Evolutionary conservation across 805 yeast species (phyloP), one percentile per base, ranked within the genome.

Genomic region (Naumovozyma dairenensis): DNA sequence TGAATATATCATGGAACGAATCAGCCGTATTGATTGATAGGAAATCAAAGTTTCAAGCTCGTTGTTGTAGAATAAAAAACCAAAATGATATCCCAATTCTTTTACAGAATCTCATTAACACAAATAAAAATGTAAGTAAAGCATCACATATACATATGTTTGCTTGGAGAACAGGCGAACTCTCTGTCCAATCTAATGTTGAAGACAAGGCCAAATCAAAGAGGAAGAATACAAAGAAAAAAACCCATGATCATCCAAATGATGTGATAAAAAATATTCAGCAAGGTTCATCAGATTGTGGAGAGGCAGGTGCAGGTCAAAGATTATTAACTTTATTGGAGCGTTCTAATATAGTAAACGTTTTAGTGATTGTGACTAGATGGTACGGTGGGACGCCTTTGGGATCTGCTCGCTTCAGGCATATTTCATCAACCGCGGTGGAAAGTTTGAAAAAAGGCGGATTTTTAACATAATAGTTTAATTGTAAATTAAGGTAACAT

Each of bases 371-470:
- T 18, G 92, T 80, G 0, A 71, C 82, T 0, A 52, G 94, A 39
- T 82, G 93, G 94, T 80, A 79, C 49, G 89, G 89, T 1, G 93
- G 94, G 0, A 65, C 67, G 0, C 82, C 81, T 4, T 50, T 83
- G 26, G 94, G 94, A 0, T 67, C 83, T 4, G 67, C 74, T 16
- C 55, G 94, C 35, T 83, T 82, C 48, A 64, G 82, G 38, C 77
- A 74, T 44, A 81, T 83, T 4, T 66, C 73, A 31, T 64, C 67
- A 17, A 71, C 69, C 10, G 78, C 76, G 0, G 58, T 62, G 12
- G 76, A 73, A 36, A 71, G 77, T 25, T 46, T 77, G 26, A 54
- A 55, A 31, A 48, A 45, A 6, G 71, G 66, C 0, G 57, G 60
- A 1, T 62, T 56, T 36, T 30, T 55, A 17, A 13, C 27, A 15